These are phyloP conservation scores for Teunomyces pallodes DNA, from an alignment of 805 yeast species.

Conservation along the genomic window DNA sequence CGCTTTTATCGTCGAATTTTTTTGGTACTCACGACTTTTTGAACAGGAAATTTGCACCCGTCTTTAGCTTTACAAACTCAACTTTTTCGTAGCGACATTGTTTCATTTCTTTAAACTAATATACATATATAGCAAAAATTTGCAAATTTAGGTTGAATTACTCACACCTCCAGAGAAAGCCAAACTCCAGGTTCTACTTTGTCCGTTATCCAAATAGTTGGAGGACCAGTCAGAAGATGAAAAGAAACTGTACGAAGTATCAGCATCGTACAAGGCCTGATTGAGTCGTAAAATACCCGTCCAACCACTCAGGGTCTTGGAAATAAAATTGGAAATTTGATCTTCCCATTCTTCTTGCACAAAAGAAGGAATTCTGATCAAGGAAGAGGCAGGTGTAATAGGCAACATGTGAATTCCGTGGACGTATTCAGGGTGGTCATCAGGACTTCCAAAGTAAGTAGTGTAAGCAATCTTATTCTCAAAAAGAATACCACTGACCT, in stretches of 20 bases:
- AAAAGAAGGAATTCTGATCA: conserved; percentile 16
- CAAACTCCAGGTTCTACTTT: conserved; percentile 60
- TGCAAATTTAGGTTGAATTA: conserved; percentile 14
- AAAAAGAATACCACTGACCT: conserved; percentile 22
- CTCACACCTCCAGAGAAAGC: conserved; percentile 55
- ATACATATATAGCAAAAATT: conserved; percentile 1
- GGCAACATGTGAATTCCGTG: conserved; percentile 29
- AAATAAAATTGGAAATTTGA: conserved; percentile 29
- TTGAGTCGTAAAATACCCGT: conserved; percentile 51
- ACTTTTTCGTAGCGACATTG: neutral
- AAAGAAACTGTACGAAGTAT: conserved; percentile 42
- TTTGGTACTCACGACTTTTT: neutral
- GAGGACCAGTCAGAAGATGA: conserved; percentile 26
- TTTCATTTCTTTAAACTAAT: neutral
- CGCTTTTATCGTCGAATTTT: neutral
- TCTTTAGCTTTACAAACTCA: neutral
- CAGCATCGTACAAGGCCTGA: conserved; percentile 45
- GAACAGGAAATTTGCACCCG: neutral
- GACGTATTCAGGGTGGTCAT: conserved; percentile 16
- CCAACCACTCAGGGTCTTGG: conserved; percentile 57
- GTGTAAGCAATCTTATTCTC: conserved; percentile 24
- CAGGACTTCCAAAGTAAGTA: conserved; percentile 20
- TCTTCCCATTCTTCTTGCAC: conserved; percentile 24
- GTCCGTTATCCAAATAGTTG: conserved; percentile 56
- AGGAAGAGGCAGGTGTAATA: conserved; percentile 22